Conservation (phyloP, 148 eudicot genomes). For the Fallopia convolvulus region DNA sequence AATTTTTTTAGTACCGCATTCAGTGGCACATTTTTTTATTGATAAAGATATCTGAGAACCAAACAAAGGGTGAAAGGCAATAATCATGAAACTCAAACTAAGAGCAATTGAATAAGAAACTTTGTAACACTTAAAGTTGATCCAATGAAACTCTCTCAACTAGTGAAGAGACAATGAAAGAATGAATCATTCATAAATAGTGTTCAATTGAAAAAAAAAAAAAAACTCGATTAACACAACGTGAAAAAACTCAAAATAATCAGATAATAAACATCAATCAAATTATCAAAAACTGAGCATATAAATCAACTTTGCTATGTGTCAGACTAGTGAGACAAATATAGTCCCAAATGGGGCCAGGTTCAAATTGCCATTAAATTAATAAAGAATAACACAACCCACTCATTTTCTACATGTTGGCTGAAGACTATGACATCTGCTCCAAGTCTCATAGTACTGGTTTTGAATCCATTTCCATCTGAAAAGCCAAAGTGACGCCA, state of each 20-base stretch:
- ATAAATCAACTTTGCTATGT: neutral
- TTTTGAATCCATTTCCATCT: slow-evolving; percentile 99
- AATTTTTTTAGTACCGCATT: neutral
- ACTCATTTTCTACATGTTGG: slow-evolving; percentile 46
- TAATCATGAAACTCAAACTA: neutral
- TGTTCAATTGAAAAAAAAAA: neutral
- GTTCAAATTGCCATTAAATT: neutral
- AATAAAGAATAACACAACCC: neutral
- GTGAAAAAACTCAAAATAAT: neutral
- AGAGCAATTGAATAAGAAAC: neutral
- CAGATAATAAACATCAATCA: neutral
- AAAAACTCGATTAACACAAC: no score
- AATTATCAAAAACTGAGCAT: neutral
- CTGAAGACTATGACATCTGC: slow-evolving; percentile 95
- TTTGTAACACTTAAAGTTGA: neutral
- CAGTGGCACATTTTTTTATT: neutral
- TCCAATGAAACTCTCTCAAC: neutral
- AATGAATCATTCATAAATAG: neutral
- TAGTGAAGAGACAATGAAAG: neutral
- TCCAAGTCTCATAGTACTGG: slow-evolving; percentile 98
- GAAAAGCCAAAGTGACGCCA: slow-evolving; percentile 32
- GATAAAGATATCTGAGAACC: neutral
- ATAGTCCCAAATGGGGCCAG: neutral
- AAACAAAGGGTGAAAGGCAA: neutral
- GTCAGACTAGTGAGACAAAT: neutral